Evolutionary conservation across 176 grass and related monocot species (phyloP), one percentile per base, ranked within the genome.

Genomic region (Cocos nucifera): DNA sequence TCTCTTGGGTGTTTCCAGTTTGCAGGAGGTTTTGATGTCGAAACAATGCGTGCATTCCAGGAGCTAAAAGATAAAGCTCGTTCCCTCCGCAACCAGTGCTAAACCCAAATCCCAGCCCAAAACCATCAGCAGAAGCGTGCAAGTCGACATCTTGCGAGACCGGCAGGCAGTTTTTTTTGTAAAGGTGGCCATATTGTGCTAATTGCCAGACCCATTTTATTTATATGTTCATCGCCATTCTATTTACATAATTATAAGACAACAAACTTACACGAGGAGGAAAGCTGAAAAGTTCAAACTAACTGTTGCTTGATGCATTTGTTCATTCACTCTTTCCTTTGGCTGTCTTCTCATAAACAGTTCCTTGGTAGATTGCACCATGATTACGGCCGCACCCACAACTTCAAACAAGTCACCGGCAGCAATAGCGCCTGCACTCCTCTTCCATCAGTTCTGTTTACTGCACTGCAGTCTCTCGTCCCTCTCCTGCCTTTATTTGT

Each of bases 41-140:
- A 93, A 60, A 98, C 94, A 6, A 98, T 98, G 94, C 71, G 94
- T 22, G 88, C 87, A 12, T 98, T 98, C 39, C 88, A 98, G 20
- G 85, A 93, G 67, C 87, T 98, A 8, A 98, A 98, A 78, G 79
- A 98, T 72, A 89, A 98, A 74, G 94, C 89, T 3, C 80, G 79
- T 14, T 67, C 80, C 59, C 91, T 86, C 75, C 71, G 30, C 56
- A 21, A 76, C 19, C 85, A 86, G 22, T 53, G 72, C 69, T 74
- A 87, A 56, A 66, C 65, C 18, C 79, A 85, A 4, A 76, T 9
- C 35, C 35, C 35, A 12, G 35, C 17, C 49, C 77, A 70, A 18
- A 84, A 63, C 56, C 71, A 78, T 19, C 83, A 84, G 22, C 77
- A 84, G 58, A 87, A 65, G 51, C 75, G 32, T 69, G 66, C 64